A percentile compares a stretch with the other conserved stretches of the same genome.
phyloP scores from a whole-genome alignment of 768 basidiomycete genomes.

The Agaricus subrufescens region DNA sequence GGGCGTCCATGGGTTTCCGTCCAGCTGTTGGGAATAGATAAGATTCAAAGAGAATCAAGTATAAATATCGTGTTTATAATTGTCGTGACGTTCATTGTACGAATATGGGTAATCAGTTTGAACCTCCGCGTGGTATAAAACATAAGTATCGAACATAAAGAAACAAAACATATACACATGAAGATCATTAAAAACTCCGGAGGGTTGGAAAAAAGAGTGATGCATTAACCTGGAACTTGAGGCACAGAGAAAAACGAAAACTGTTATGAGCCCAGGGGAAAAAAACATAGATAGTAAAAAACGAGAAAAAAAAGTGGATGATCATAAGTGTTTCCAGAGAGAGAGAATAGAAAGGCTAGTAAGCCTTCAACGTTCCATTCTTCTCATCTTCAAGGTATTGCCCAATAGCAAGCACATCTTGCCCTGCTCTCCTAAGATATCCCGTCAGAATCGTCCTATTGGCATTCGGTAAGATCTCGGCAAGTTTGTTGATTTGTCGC shows the following conservation, averaged over 20 bases:
- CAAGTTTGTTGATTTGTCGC: constrained; percentile 66
- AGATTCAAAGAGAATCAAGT: constrained; percentile 9
- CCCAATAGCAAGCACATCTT: constrained; percentile 82
- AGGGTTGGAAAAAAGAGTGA: no score
- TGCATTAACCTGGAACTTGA: no score
- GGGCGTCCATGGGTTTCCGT: constrained; percentile 37
- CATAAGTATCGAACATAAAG: no score
- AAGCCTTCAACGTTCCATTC: constrained; percentile 50
- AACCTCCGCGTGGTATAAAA: no score
- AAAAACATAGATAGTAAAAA: no score
- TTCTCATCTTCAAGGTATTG: constrained; percentile 84
- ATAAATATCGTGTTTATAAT: no score
- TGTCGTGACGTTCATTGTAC: no score
- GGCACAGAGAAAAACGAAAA: no score
- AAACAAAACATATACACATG: no score
- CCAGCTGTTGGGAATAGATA: constrained; percentile 27
- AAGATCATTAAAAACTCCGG: no score
- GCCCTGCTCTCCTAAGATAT: constrained; percentile 69
- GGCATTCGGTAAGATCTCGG: constrained; percentile 67
- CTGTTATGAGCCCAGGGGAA: no score
- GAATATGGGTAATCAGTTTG: neutral
- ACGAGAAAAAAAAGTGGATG: neutral
- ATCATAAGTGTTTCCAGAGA: neutral
- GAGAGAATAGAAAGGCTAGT: constrained; percentile 16
- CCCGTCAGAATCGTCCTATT: constrained; percentile 62